These are phyloP conservation scores for Globisporangium splendens DNA, from an alignment of 352 stramenopile species.

Conservation along the genomic window DNA sequence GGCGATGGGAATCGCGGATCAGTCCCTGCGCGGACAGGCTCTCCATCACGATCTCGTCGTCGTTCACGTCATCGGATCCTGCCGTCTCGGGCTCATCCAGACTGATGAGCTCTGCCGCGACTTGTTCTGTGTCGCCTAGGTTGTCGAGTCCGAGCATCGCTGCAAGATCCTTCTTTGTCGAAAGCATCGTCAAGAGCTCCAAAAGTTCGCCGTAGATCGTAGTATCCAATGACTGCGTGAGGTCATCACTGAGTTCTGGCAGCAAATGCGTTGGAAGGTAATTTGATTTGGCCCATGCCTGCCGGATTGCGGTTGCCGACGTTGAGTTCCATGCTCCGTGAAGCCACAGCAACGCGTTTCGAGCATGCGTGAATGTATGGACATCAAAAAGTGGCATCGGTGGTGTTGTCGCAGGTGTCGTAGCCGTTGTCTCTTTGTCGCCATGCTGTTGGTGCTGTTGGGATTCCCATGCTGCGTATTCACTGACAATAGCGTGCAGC, in stretches of 20 bases:
- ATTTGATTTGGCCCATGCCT: conserved; percentile 34
- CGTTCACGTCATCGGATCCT: conserved; percentile 21
- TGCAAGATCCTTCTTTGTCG: conserved; percentile 22
- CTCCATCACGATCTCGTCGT: conserved; percentile 63
- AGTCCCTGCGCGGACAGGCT: conserved; percentile 51
- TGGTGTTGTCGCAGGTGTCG: neutral
- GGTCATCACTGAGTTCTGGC: conserved; percentile 19
- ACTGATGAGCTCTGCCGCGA: conserved; percentile 34
- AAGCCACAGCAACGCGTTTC: conserved; percentile 41
- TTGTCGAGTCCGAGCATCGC: conserved; percentile 35
- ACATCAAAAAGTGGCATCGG: conserved; percentile 28
- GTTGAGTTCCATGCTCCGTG: conserved; percentile 43
- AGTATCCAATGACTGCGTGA: conserved; percentile 10
- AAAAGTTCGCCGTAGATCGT: conserved; percentile 11
- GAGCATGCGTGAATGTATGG: conserved; percentile 37
- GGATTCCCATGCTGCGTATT: conserved; percentile 16
- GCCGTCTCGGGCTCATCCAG: conserved; percentile 38
- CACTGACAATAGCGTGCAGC: conserved; percentile 39
- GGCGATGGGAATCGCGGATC: conserved; percentile 34
- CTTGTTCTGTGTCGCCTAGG: conserved; percentile 18
- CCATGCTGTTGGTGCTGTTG: conserved; percentile 2
- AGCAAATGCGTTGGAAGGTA: conserved; percentile 31
- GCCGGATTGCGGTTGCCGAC: conserved; percentile 27
- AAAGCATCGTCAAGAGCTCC: conserved; percentile 22
- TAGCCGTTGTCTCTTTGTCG: conserved; percentile 4